Evolutionary conservation across 2,329 filamentous ascomycete genomes (phyloP), one percentile per base, ranked within the genome.

Genomic region (Hirsutella thompsonii): DNA sequence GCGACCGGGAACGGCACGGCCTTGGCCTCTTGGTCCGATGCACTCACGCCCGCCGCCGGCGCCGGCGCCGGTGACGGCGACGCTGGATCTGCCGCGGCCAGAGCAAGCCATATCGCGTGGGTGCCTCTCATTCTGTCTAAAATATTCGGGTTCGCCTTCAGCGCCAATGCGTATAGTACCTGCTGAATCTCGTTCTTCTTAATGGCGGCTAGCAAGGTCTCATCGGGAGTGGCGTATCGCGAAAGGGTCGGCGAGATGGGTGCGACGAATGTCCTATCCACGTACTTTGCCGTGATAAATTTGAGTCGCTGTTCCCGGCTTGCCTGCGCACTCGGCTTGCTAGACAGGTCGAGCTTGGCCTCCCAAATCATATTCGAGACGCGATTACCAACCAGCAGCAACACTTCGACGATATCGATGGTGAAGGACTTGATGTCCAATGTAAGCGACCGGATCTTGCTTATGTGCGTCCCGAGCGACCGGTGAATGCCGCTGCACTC

Each of bases 311-410:
- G 86, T 58, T 98, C 92, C 33, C 92, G 78, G 5, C 80, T 89
- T 20, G 89, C 86, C 51, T 81, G 79, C 0, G 86, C 73, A 1
- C 70, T 67, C 4, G 87, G 88, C 56, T 94, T 96, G 36, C 74
- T 54, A 5, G 72, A 66, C 20, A 73, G 72, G 44, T 95, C 87
- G 20, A 96, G 70, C 46, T 68, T 84, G 13, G 88, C 81, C 65
- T 98, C 92, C 87, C 89, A 98, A 18, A 98, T 73, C 81, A 90
- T 90, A 61, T 98, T 98, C 52, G 89, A 92, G 39, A 95, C 79
- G 39, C 89, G 79, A 58, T 98, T 98, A 46, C 93, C 93, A 47
- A 98, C 79, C 44, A 90, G 79, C 43, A 95, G 69, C 34, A 98
- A 72, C 37, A 98, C 74, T 57, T 98, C 93, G 58, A 98, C 83